Percentiles rank a stretch among this genome's conserved stretches.
phyloP scores from a whole-genome alignment of 2,329 filamentous ascomycete genomes.

The Zymoseptoria crescenta region DNA sequence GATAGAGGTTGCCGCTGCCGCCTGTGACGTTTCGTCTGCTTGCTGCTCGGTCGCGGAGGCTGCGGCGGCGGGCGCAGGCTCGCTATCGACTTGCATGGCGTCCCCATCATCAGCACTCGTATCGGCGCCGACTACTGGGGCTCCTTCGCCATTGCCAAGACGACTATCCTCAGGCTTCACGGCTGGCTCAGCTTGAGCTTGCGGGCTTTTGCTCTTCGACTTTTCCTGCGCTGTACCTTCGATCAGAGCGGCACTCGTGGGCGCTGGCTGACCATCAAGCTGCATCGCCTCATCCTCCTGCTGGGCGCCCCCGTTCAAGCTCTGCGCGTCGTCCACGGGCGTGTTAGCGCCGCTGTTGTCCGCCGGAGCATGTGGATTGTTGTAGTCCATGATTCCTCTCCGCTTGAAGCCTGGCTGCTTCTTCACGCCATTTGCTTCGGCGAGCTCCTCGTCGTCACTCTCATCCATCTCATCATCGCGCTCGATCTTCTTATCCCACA shows the following conservation, averaged over 20 bases:
- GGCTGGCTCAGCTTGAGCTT: slow-evolving; percentile 3
- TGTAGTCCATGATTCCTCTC: slow-evolving; percentile 55
- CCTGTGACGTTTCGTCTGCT: neutral
- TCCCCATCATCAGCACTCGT: slow-evolving; percentile 34
- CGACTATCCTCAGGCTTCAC: slow-evolving; percentile 6
- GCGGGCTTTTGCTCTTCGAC: slow-evolving; percentile 13
- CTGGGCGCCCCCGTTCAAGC: slow-evolving; percentile 24
- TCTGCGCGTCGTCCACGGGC: slow-evolving; percentile 23
- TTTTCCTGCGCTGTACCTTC: slow-evolving; percentile 23
- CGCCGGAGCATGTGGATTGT: slow-evolving; percentile 46
- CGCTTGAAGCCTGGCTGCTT: slow-evolving; percentile 41
- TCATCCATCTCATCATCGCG: slow-evolving; percentile 72
- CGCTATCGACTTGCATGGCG: slow-evolving; percentile 23
- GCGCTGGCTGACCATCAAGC: slow-evolving; percentile 18
- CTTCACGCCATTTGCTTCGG: slow-evolving; percentile 62
- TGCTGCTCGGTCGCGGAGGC: slow-evolving; percentile 24
- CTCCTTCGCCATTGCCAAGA: slow-evolving; percentile 13
- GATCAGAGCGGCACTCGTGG: slow-evolving; percentile 17
- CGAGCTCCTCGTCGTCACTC: slow-evolving; percentile 82
- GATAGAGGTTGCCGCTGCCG: neutral
- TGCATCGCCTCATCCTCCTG: slow-evolving; percentile 18
- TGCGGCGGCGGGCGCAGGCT: slow-evolving; percentile 22
- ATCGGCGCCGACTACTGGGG: slow-evolving; percentile 9
- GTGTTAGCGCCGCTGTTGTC: slow-evolving; percentile 46
- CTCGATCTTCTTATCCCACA: slow-evolving; percentile 71